Evolutionary conservation across 768 basidiomycete species (phyloP), one percentile per base, ranked within the genome.

Genomic region (Termitomyces sp.): DNA sequence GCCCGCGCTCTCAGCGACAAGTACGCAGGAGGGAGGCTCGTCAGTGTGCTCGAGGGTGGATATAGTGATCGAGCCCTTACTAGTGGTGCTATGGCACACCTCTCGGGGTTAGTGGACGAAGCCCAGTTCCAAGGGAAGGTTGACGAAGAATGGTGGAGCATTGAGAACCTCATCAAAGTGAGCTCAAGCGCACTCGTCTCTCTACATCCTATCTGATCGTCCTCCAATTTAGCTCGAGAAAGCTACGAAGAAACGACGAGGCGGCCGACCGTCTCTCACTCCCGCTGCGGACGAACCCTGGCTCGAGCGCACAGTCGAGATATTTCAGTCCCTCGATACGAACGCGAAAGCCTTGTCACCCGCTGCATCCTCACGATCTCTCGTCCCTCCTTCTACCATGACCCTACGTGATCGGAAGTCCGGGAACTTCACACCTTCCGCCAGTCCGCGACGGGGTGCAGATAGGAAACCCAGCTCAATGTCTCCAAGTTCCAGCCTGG

Each of bases 41-140:
- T 98, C 38, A 94, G 92, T 63, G 90, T 98, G 0, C 82, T 99
- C 1, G 96, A 99, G 73, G 96, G 96, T 1, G 96, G 95, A 1
- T 98, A 98, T 66, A 92, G 91, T 63, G 94, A 98, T 68, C 81
- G 88, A 6, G 95, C 96, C 0, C 75, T 98, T 54, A 84, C 77
- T 6, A 93, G 90, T 60, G 96, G 90, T 0, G 80, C 87, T 0
- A 83, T 94, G 82, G 90, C 93, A 0, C 90, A 94, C 67, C 69
- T 96, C 2, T 73, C 75, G 7, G 95, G 95, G 4, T 71, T 98
- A 21, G 76, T 75, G 1, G 78, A 74, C 44, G 67, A 71, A 21
- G 60, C 68, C 6, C 48, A 54, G 23, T 68, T 72, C 16, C 67
- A 71, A 37, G 63, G 62, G 0, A 63, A 65, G 8, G 74, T 80